A percentile compares a stretch with the other conserved stretches of the same genome.
phyloP scores from a whole-genome alignment of 768 basidiomycete species.

The Tricholoma flavovirens region DNA sequence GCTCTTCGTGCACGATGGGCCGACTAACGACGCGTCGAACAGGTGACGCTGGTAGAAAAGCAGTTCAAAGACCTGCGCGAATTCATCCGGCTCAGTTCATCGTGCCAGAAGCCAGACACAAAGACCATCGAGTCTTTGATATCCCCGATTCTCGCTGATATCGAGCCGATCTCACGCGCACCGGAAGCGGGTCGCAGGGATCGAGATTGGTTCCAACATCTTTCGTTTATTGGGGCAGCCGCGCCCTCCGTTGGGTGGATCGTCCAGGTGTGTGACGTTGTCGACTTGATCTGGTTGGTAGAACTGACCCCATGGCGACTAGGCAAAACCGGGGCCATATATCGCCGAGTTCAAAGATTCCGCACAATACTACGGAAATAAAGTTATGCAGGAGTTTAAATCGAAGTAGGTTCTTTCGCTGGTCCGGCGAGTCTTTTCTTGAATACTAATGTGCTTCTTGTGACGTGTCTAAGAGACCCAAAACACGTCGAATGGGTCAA shows the following conservation, averaged over 20 bases:
- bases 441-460: conserved; percentile 7
- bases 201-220: conserved; percentile 76
- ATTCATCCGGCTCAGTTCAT: conserved; percentile 59
- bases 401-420: conserved; percentile 60
- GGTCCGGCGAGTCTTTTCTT: not conserved
- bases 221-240: conserved; percentile 79
- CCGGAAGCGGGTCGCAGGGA: conserved; percentile 80
- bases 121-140: conserved; percentile 53
- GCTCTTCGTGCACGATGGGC: not conserved
- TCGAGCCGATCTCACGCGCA: conserved; percentile 71
- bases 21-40: not conserved
- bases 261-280: conserved; percentile 50
- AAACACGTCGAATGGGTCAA: conserved; percentile 89
- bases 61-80: conserved; percentile 64
- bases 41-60: conserved; percentile 68
- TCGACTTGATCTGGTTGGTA: not conserved
- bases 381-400: conserved; percentile 88
- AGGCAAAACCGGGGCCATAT: conserved; percentile 76
- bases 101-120: conserved; percentile 77
- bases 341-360: conserved; percentile 84
- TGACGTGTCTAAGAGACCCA: conserved; percentile 53
- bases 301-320: conserved; percentile 18
- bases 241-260: conserved; percentile 86
- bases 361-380: conserved; percentile 82
- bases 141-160: conserved; percentile 59